Evolutionary conservation across 768 basidiomycete genomes (phyloP).

Genomic region (Rhodotorula paludigena): DNA sequence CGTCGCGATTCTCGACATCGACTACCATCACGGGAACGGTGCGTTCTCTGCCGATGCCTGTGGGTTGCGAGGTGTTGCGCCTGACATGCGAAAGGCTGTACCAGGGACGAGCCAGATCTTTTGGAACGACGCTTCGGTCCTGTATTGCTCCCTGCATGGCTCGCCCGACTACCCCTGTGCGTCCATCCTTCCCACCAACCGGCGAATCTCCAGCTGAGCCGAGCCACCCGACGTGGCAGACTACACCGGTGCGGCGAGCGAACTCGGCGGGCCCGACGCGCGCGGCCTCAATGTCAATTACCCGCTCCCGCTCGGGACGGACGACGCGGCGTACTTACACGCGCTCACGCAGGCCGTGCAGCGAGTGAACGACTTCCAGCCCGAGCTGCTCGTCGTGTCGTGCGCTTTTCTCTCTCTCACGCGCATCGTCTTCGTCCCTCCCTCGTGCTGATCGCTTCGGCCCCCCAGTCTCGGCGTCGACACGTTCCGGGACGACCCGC

Average conservation of each 20-base stretch:
- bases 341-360: constrained; percentile 39
- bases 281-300: constrained; percentile 44
- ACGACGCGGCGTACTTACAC: constrained; percentile 43
- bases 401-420: constrained; percentile 2
- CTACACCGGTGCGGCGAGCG: constrained; percentile 45
- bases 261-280: constrained; percentile 44
- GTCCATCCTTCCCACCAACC: not conserved
- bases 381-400: constrained; percentile 46
- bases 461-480: constrained; percentile 47
- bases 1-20: constrained; percentile 48
- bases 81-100: not conserved
- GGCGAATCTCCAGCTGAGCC: not conserved
- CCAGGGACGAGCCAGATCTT: constrained; percentile 46
- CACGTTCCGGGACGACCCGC: constrained; percentile 46
- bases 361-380: constrained; percentile 38
- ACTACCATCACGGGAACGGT: constrained; percentile 50
- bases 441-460: not conserved
- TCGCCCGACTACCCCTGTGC: constrained; percentile 47
- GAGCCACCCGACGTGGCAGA: constrained; percentile 28
- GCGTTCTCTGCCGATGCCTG: constrained; percentile 29
- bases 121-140: constrained; percentile 45
- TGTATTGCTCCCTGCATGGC: constrained; percentile 47
- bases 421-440: no score
- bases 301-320: constrained; percentile 44
- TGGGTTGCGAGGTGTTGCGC: not conserved